Base-by-base conservation (phyloP, 1,139 yeast species). In the Candida buenavistaensis region DNA sequence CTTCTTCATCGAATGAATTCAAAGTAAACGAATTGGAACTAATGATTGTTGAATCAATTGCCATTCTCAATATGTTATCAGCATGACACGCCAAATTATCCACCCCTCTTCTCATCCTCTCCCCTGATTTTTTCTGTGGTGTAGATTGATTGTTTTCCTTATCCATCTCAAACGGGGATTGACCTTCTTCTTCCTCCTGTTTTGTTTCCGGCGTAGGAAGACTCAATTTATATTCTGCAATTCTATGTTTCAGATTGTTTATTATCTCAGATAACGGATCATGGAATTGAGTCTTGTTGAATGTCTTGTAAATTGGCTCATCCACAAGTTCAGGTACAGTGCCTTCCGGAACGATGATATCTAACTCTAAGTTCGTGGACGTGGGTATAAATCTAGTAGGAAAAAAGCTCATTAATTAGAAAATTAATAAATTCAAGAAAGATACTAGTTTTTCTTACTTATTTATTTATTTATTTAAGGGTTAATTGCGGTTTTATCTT, bases 31-130 rank as follows among this genome's bases (percentile, higher is more conserved):
- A 59, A 22, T 50, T 50, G 0, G 74, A 67, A 1, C 73, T 73
- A 35, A 69, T 53, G 68, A 70, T 64, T 2, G 76, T 70, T 15
- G 75, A 62, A 39, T 70, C 76, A 29, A 70, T 69, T 2, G 76
- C 76, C 75, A 70, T 68, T 23, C 72, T 55, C 61, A 70, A 56
- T 39, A 70, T 70, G 33, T 67, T 67, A 35, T 68, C 71, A 2
- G 75, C 75, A 44, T 70, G 76, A 39, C 75, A 70, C 8, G 76
- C 76, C 43, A 70, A 60, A 26, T 63, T 62, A 43, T 70, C 75
- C 31, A 31, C 14, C 13, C 8, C 23, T 22, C 30, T 9, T 8
- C 3, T 8, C 15, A 19, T 9, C 23, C 20, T 9, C 10, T 21
- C 19, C 14, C 12, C 9, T 12, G 28, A 12, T 19, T 25, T 25